phyloP scores from a whole-genome alignment of 2,329 filamentous ascomycete genomes.

The Seiridium cupressi region DNA sequence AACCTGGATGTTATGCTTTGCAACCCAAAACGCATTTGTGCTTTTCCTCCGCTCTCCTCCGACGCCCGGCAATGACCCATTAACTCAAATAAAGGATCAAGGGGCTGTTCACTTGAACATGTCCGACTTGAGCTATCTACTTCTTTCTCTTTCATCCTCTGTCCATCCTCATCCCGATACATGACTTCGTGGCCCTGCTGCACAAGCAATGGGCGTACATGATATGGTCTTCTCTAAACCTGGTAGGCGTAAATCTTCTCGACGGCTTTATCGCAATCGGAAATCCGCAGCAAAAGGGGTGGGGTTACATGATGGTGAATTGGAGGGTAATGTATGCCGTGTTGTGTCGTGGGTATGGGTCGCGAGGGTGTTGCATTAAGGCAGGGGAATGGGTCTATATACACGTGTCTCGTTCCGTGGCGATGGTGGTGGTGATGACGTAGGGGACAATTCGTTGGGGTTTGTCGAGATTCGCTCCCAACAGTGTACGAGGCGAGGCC shows the following conservation, averaged over 20 bases:
- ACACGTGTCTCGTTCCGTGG: constrained; percentile 24
- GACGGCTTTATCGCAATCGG: constrained; percentile 29
- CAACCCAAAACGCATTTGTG: neutral
- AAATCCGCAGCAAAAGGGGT: constrained; percentile 27
- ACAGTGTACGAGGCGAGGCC: constrained; percentile 22
- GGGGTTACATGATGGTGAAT: constrained; percentile 18
- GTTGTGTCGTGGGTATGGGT: constrained; percentile 19
- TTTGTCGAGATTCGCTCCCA: constrained; percentile 15
- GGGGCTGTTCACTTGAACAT: constrained; percentile 7
- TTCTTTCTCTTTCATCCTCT: neutral
- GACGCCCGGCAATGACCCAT: neutral
- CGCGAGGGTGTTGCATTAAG: constrained; percentile 28
- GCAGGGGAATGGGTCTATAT: constrained; percentile 26
- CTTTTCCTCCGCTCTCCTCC: constrained; percentile 1
- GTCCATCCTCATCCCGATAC: constrained; percentile 23
- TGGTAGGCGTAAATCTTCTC: constrained; percentile 25
- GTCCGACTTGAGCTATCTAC: neutral
- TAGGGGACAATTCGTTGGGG: neutral
- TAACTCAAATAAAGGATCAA: neutral
- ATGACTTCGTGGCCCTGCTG: constrained; percentile 31
- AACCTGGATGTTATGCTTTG: neutral
- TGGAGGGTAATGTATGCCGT: constrained; percentile 19
- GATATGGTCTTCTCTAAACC: constrained; percentile 33
- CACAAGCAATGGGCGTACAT: constrained; percentile 28
- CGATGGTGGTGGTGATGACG: constrained; percentile 8